Base-by-base conservation (phyloP, 768 basidiomycete species). In the Coprinopsis marcescibilis region DNA sequence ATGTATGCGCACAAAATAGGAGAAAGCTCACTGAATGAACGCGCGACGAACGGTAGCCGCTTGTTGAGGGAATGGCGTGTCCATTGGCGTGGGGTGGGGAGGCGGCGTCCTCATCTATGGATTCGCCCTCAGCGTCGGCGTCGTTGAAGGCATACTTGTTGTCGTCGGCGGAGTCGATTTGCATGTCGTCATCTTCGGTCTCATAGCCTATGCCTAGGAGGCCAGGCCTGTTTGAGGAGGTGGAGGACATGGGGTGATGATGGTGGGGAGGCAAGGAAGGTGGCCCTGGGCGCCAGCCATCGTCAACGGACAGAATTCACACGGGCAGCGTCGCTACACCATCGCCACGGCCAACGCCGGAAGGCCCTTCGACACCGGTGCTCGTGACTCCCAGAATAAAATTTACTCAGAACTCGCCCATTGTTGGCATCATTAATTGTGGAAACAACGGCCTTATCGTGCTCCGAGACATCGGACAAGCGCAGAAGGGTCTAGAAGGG, bases 161-260 rank as follows among this genome's bases (percentile, higher is more conserved):
- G 64, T 78, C 75, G 52, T 64, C 57, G 60, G 77, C 78, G 49
- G 78, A 79, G 73, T 86, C 83, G 65, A 85, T 65, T 60, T 83
- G 75, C 85, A 87, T 86, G 61, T 80, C 77, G 57, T 80, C 67
- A 61, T 74, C n/a, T n/a, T n/a, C 73, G 66, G 72, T 75, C 68
- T 80, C 76, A 56, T 81, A 83, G 64, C 69, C 68, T 62, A 78
- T 65, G 66, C 70, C 71, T 62, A 79, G 76, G 55, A 69, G 68
- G 57, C 66, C 65, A 57, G 65, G 62, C 55, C 54, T 58, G 49
- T 50, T 51, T 51, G 53, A 54, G 49, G 50, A 55, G 54, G 55
- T 45, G 51, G 58, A 56, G 54, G 53, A 57, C 44, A 53, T 56
- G 54, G 55, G 62, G 64, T 67, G 67, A 65, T 60, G 64, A 61